phyloP scores from a whole-genome alignment of 495 filamentous ascomycete genomes.

The Neurospora discreta region DNA sequence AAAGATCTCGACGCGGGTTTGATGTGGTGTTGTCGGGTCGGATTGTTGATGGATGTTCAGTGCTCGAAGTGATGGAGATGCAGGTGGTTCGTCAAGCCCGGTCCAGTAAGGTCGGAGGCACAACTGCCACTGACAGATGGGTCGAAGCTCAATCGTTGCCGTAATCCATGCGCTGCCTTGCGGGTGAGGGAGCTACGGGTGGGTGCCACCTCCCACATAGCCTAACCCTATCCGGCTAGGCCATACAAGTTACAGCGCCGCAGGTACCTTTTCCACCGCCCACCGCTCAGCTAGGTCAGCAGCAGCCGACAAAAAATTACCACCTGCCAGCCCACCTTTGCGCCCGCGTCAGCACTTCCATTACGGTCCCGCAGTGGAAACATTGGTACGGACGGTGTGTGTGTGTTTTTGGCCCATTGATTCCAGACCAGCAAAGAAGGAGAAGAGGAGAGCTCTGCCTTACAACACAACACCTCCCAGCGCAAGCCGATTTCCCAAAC shows the following conservation, averaged over 20 bases:
- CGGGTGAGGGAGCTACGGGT: conserved; percentile 4
- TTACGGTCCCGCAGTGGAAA: background rate
- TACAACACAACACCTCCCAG: background rate
- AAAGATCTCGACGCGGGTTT: conserved; percentile 1
- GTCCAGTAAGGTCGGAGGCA: background rate
- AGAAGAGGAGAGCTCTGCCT: conserved; percentile 18
- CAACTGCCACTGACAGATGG: conserved; percentile 1
- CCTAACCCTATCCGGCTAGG: background rate
- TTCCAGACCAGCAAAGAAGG: background rate
- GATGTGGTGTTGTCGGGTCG: conserved; percentile 1
- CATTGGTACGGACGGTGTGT: background rate
- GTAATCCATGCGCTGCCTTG: conserved; percentile 29
- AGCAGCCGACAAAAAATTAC: conserved; percentile 22
- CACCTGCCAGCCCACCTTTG: conserved; percentile 16
- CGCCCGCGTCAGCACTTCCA: background rate
- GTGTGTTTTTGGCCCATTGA: background rate
- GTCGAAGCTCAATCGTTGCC: conserved; percentile 18
- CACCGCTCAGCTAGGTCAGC: background rate
- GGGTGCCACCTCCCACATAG: background rate
- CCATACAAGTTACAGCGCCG: background rate
- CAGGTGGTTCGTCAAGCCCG: conserved; percentile 13
- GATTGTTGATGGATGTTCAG: conserved; percentile 3
- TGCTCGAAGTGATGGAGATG: conserved; percentile 2
- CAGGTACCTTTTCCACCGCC: background rate
- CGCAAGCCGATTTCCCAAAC: conserved; percentile 2